These are phyloP conservation scores for Diaporthe aspalathi DNA, from an alignment of 2,329 filamentous ascomycete genomes.

Conservation along the genomic window DNA sequence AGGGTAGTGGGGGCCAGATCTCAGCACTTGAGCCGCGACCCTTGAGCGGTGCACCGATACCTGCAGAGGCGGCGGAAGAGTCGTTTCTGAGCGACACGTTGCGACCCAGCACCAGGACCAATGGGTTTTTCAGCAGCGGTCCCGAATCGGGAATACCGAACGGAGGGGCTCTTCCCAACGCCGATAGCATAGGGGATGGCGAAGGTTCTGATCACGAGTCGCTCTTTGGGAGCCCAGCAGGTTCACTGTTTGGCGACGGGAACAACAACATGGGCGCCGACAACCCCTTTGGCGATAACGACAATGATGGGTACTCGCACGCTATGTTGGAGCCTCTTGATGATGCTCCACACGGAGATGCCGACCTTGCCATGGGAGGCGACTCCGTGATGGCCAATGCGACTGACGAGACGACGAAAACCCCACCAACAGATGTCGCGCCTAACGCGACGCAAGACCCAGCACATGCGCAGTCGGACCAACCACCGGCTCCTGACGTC, in stretches of 20 bases:
- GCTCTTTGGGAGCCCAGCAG: constrained; percentile 83
- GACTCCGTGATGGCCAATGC: constrained; percentile 50
- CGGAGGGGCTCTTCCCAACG: constrained; percentile 50
- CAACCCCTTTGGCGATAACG: constrained; percentile 82
- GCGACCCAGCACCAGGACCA: constrained; percentile 78
- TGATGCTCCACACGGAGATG: constrained; percentile 53
- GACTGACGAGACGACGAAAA: neutral
- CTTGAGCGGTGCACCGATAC: constrained; percentile 78
- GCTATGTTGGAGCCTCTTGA: constrained; percentile 69
- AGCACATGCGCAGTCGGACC: neutral
- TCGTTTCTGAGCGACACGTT: constrained; percentile 74
- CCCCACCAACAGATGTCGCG: constrained; percentile 29
- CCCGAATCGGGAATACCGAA: constrained; percentile 42
- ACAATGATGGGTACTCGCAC: constrained; percentile 69
- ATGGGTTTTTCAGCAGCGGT: constrained; percentile 60
- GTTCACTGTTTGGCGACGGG: constrained; percentile 89
- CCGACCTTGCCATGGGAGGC: constrained; percentile 51
- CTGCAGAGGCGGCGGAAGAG: constrained; percentile 75
- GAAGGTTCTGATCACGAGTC: constrained; percentile 80
- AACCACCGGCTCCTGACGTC: constrained; percentile 5
- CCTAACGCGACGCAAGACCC: constrained; percentile 35
- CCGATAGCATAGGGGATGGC: constrained; percentile 62
- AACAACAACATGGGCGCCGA: constrained; percentile 49
- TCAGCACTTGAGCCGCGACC: constrained; percentile 89
- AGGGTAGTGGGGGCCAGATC: constrained; percentile 83